Conservation (phyloP, 2,329 filamentous ascomycete species). For the Neopestalotiopsis sp. region DNA sequence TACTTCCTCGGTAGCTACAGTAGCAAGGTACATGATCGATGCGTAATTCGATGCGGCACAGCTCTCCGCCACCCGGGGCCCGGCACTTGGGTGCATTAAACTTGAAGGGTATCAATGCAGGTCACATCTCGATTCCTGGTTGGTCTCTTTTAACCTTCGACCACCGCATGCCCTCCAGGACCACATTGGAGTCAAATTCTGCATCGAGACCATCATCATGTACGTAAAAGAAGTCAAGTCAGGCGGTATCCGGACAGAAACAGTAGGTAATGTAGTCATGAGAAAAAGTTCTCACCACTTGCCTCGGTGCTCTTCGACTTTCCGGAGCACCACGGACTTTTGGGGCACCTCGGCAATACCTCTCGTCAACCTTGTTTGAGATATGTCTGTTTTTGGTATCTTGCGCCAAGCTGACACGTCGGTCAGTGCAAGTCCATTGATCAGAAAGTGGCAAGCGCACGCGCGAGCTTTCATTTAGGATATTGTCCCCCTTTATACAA, state of each 20-base stretch:
- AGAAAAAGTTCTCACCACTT: background rate
- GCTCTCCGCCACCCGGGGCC: background rate
- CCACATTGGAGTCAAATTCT: background rate
- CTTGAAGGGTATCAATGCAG: background rate
- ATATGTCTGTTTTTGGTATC: too few species aligned
- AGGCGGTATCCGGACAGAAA: background rate
- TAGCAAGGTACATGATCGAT: background rate
- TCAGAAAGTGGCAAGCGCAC: too few species aligned
- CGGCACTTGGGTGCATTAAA: background rate
- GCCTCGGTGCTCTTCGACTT: background rate
- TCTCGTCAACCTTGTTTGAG: slow-evolving; percentile 3
- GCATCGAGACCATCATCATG: background rate
- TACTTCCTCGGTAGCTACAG: background rate
- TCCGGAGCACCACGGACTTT: background rate
- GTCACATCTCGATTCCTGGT: background rate
- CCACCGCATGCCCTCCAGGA: background rate
- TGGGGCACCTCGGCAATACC: background rate
- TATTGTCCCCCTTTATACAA: too few species aligned
- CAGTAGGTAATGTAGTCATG: background rate
- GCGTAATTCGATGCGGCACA: background rate
- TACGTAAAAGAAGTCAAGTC: background rate
- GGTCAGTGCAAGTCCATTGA: too few species aligned
- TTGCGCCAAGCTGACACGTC: too few species aligned
- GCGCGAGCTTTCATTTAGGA: too few species aligned
- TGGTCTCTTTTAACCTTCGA: background rate